Percentiles rank a stretch among this genome's conserved stretches.
These are phyloP conservation scores for Conringia planisiliqua DNA, from an alignment of 345 rosid genomes.

Conservation along the genomic window DNA sequence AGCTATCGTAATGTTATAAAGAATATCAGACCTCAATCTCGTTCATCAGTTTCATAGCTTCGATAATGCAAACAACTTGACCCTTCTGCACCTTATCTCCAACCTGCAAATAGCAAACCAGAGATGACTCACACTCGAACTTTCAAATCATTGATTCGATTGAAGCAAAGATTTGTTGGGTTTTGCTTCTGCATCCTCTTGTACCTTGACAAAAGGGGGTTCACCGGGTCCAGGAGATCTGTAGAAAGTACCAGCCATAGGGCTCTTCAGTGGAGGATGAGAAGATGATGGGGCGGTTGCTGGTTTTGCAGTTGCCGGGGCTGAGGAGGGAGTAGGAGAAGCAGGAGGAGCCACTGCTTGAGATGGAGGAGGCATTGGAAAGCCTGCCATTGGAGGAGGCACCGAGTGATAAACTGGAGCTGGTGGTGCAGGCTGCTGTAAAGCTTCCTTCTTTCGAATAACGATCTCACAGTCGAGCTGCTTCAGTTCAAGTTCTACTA, in stretches of 20 bases:
- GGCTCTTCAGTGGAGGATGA: slow-evolving; percentile 70
- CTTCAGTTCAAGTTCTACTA: slow-evolving; percentile 79
- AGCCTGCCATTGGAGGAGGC: slow-evolving; percentile 48
- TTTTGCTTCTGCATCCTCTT: background rate
- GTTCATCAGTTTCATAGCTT: slow-evolving; percentile 99
- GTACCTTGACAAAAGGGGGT: slow-evolving; percentile 89
- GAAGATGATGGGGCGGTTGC: slow-evolving; percentile 44
- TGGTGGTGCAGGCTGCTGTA: slow-evolving; percentile 44
- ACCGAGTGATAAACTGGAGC: slow-evolving; percentile 37
- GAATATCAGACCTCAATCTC: slow-evolving; percentile 74
- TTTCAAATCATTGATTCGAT: background rate
- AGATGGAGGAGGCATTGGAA: slow-evolving; percentile 42
- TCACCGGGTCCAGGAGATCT: slow-evolving; percentile 83
- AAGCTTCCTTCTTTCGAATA: slow-evolving; percentile 86
- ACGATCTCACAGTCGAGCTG: slow-evolving; percentile 75
- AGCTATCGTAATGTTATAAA: background rate
- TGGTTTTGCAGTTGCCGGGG: slow-evolving; percentile 43
- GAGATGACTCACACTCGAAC: background rate
- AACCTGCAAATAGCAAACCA: slow-evolving; percentile 42
- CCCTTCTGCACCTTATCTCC: slow-evolving; percentile 99
- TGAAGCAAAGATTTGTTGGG: background rate
- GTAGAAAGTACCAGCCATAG: slow-evolving; percentile 98
- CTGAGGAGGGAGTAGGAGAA: slow-evolving; percentile 34
- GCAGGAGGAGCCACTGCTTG: slow-evolving; percentile 43
- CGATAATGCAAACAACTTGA: slow-evolving; percentile 87